Evolutionary conservation across 2,329 filamentous ascomycete species (phyloP).

Genomic region (Xylaria sp.): DNA sequence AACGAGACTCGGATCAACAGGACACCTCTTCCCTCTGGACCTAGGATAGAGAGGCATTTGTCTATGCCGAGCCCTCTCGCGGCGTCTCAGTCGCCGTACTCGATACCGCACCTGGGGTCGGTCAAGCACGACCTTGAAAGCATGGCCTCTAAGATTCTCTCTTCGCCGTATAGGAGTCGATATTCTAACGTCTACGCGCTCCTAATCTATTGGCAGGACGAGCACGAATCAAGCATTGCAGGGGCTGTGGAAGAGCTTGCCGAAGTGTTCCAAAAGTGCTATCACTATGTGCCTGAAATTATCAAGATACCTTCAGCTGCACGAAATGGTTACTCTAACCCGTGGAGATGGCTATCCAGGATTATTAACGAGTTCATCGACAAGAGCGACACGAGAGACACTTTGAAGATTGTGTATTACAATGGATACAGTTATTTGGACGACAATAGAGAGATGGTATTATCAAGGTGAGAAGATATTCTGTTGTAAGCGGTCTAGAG

Average conservation of each 20-base stretch:
- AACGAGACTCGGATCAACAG: constrained; percentile 61
- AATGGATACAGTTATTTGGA: constrained; percentile 65
- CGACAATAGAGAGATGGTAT: constrained; percentile 65
- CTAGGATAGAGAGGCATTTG: constrained; percentile 62
- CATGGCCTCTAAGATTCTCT: constrained; percentile 60
- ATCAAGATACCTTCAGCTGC: constrained; percentile 60
- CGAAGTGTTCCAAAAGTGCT: constrained; percentile 62
- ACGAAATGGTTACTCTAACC: constrained; percentile 58
- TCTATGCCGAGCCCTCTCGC: constrained; percentile 49
- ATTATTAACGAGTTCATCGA: constrained; percentile 64
- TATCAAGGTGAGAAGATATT: constrained; percentile 60
- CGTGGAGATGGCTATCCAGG: constrained; percentile 64
- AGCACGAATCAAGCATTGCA: constrained; percentile 57
- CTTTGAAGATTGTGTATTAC: constrained; percentile 69
- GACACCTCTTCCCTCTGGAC: constrained; percentile 66
- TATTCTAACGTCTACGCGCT: constrained; percentile 64
- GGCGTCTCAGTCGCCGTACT: constrained; percentile 41
- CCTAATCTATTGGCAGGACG: constrained; percentile 67
- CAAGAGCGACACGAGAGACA: constrained; percentile 63
- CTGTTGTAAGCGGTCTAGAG: constrained; percentile 6
- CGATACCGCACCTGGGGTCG: constrained; percentile 60
- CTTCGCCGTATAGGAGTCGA: constrained; percentile 61
- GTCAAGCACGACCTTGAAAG: constrained; percentile 64
- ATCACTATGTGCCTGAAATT: constrained; percentile 61
- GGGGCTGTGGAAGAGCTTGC: constrained; percentile 59